Evolutionary conservation across 2,329 filamentous ascomycete genomes (phyloP), one percentile per base, ranked within the genome.

Genomic region (Periconia macrospinosa): DNA sequence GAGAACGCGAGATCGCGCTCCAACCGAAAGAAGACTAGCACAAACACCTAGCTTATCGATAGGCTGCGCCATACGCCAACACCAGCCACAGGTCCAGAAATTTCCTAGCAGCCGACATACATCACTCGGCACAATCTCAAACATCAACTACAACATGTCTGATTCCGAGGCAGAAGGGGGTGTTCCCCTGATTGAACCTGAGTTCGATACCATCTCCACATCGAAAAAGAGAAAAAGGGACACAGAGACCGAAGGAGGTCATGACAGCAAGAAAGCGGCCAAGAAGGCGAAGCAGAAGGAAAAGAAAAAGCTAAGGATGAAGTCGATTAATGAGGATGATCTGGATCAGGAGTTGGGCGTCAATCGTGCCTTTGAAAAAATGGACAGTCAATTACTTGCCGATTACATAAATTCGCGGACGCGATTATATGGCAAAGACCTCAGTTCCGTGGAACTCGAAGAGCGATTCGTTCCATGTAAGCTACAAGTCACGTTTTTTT

Each of bases 331-430:
- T 64, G 83, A 87, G 33, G 87, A 78, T 45, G 74, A 78, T 18
- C 54, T 81, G 52, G 77, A 81, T 55, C 67, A 73, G 55, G 70
- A 76, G 61, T 59, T 75, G 35, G 75, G 88, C 7, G 78, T 97
- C 61, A 96, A 97, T 75, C 86, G 85, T 59, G 84, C 89, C 3
- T 90, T 97, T 70, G 84, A 86, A 43, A 84, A 86, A 56, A 92
- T 97, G 87, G 91, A 96, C 72, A 87, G 85, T 55, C 85, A 87
- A 60, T 80, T 97, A 41, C 78, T 97, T 45, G 90, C 92, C 1
- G 93, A 97, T 71, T 87, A 96, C 71, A 80, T 97, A 57, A 89
- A 89, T 7, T 88, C 94, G 68, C 85, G 89, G 68, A 88, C 90
- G 49, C 85, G 83, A 59, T 83, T 88, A 20, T 95, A 93, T 67